A percentile compares a stretch with the other conserved stretches of the same genome.
These are phyloP conservation scores for Chytriomyces hyalinus DNA, from an alignment of 192 early-diverging fungal species.

Conservation along the genomic window DNA sequence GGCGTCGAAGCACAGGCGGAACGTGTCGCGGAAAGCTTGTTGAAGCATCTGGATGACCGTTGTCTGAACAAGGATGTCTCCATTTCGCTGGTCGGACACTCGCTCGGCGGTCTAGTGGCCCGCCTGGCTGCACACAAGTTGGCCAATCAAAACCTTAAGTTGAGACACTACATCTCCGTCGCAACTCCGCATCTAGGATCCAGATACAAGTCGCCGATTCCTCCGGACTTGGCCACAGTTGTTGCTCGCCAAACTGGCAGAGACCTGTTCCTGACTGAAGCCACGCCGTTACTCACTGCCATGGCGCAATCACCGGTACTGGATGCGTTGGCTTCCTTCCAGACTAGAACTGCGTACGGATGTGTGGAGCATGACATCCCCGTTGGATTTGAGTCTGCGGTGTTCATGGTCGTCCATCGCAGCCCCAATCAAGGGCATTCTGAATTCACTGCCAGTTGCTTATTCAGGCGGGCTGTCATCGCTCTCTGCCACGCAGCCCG, in stretches of 20 bases:
- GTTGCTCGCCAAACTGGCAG: slow-evolving; percentile 7
- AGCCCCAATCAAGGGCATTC: not conserved
- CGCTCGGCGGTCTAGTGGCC: not conserved
- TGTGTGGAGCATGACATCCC: slow-evolving; percentile 3
- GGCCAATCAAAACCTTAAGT: not conserved
- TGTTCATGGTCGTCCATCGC: not conserved
- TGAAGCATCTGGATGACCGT: not conserved
- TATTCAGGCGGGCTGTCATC: not conserved
- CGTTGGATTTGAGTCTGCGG: slow-evolving; percentile 19
- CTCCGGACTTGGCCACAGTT: not conserved
- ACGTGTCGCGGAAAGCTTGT: not conserved
- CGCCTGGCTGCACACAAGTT: not conserved
- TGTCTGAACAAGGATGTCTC: not conserved
- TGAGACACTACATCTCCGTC: slow-evolving; percentile 4
- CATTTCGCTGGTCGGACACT: slow-evolving; percentile 14
- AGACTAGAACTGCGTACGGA: slow-evolving; percentile 16
- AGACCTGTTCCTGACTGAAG: slow-evolving; percentile 11
- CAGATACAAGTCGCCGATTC: not conserved
- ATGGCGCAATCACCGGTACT: not conserved
- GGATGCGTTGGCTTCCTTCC: not conserved
- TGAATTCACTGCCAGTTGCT: slow-evolving; percentile 4
- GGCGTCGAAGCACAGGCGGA: not conserved
- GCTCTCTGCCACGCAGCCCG: not conserved
- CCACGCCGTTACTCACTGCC: not conserved
- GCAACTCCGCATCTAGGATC: slow-evolving; percentile 29